A percentile compares a stretch with the other conserved stretches of the same genome.
Conservation (phyloP, 2,329 filamentous ascomycete species). For the Rutstroemia sp. region DNA sequence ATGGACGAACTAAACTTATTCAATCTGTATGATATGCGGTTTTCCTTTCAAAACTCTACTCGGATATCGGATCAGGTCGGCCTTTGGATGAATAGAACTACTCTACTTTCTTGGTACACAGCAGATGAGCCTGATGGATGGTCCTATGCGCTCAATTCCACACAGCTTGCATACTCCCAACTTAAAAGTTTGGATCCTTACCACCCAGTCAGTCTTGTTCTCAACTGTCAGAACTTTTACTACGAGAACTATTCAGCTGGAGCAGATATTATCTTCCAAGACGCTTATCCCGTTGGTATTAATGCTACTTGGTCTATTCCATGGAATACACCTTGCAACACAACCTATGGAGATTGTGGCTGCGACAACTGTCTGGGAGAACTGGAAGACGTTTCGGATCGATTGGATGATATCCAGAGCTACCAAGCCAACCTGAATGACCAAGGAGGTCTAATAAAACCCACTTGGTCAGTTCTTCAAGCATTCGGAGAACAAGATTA, state of each 20-base stretch:
- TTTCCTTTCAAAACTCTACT: conserved; percentile 24
- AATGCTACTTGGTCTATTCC: conserved; percentile 38
- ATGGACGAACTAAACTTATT: conserved; percentile 38
- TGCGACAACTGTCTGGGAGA: conserved; percentile 39
- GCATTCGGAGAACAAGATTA: conserved; percentile 38
- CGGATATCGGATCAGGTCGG: conserved; percentile 32
- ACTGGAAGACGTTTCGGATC: conserved; percentile 37
- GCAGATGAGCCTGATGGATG: conserved; percentile 41
- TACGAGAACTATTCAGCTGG: conserved; percentile 42
- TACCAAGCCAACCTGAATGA: conserved; percentile 35
- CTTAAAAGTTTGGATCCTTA: conserved; percentile 42
- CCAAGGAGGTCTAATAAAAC: conserved; percentile 29
- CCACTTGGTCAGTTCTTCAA: conserved; percentile 43
- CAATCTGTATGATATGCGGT: conserved; percentile 35
- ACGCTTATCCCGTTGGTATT: conserved; percentile 42
- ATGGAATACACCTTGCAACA: conserved; percentile 41
- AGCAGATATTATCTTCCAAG: conserved; percentile 43
- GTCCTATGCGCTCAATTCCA: conserved; percentile 35
- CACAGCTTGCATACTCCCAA: conserved; percentile 35
- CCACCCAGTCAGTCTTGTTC: conserved; percentile 42
- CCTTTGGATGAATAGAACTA: conserved; percentile 28
- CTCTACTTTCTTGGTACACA: conserved; percentile 46
- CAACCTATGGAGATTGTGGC: conserved; percentile 45
- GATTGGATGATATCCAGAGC: conserved; percentile 34
- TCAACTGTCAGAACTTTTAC: conserved; percentile 47